Evolutionary conservation across 495 filamentous ascomycete species (phyloP).

Genomic region (Penicillium verhagenii): DNA sequence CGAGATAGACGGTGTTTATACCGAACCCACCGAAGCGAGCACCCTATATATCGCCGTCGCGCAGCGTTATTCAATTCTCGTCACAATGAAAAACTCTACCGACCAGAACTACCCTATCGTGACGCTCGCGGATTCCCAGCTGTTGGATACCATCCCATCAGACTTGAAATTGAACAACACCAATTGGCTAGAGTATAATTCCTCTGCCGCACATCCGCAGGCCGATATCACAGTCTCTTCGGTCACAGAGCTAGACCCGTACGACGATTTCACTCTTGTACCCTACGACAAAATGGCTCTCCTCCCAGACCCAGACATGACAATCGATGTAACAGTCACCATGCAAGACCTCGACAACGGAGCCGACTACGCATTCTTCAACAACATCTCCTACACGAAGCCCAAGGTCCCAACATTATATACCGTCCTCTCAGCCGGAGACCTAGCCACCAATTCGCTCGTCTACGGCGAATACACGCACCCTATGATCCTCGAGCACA

Average conservation of each 20-base stretch:
- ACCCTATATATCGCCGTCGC: slow-evolving; percentile 68
- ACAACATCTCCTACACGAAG: slow-evolving; percentile 69
- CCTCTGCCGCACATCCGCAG: slow-evolving; percentile 50
- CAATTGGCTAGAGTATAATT: slow-evolving; percentile 75
- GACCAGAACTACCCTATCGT: slow-evolving; percentile 66
- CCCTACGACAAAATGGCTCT: slow-evolving; percentile 46
- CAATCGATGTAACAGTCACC: slow-evolving; percentile 33
- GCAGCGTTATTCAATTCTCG: slow-evolving; percentile 66
- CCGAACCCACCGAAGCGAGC: slow-evolving; percentile 54
- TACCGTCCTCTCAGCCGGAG: slow-evolving; percentile 64
- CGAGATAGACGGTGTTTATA: slow-evolving; percentile 54
- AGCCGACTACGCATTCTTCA: slow-evolving; percentile 65
- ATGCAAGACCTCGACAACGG: slow-evolving; percentile 50
- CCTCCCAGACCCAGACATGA: slow-evolving; percentile 27
- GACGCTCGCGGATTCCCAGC: slow-evolving; percentile 30
- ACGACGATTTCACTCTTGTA: slow-evolving; percentile 29
- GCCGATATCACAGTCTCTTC: slow-evolving; percentile 50
- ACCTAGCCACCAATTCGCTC: slow-evolving; percentile 56
- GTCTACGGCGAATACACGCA: slow-evolving; percentile 78
- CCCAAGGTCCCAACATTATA: slow-evolving; percentile 83
- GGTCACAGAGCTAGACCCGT: slow-evolving; percentile 14
- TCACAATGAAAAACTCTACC: slow-evolving; percentile 65
- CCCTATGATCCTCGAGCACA: slow-evolving; percentile 62
- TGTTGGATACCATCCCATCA: slow-evolving; percentile 32
- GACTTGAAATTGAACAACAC: slow-evolving; percentile 65